Conservation (phyloP, 345 rosid species). For the Moringa oleifera region DNA sequence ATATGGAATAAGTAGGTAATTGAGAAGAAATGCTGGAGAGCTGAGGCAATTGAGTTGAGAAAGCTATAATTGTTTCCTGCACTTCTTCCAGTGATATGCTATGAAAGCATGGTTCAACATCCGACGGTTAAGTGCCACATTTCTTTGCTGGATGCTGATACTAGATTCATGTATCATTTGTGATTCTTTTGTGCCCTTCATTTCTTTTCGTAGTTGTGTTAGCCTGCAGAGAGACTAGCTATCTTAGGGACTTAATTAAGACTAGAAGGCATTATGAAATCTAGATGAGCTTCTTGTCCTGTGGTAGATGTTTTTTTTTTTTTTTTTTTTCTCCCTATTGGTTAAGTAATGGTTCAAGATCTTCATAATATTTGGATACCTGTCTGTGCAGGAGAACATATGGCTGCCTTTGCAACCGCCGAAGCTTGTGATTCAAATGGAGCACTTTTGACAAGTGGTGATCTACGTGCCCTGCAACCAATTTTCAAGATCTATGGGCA, state of each 20-base stretch:
- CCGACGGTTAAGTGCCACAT: too few species aligned
- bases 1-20: too few species aligned
- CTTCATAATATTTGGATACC: neutral
- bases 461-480: conserved; percentile 65
- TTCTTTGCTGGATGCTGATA: too few species aligned
- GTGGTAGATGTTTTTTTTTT: too few species aligned
- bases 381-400: conserved; percentile 19
- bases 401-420: conserved; percentile 68
- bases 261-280: neutral
- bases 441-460: conserved; percentile 47
- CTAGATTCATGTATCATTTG: too few species aligned
- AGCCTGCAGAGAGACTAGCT: neutral
- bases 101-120: too few species aligned
- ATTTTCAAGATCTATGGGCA: conserved; percentile 73
- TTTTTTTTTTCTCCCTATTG: too few species aligned
- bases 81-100: too few species aligned
- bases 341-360: too few species aligned
- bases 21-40: too few species aligned
- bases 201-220: neutral
- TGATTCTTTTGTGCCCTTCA: neutral
- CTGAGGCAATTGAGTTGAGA: too few species aligned
- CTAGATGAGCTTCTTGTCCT: neutral
- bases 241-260: neutral
- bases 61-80: too few species aligned
- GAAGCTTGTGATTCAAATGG: conserved; percentile 83